Percentiles rank a stretch among this genome's conserved stretches.
Conservation (phyloP, 179 eudicot genomes). For the Silene noctiflora region DNA sequence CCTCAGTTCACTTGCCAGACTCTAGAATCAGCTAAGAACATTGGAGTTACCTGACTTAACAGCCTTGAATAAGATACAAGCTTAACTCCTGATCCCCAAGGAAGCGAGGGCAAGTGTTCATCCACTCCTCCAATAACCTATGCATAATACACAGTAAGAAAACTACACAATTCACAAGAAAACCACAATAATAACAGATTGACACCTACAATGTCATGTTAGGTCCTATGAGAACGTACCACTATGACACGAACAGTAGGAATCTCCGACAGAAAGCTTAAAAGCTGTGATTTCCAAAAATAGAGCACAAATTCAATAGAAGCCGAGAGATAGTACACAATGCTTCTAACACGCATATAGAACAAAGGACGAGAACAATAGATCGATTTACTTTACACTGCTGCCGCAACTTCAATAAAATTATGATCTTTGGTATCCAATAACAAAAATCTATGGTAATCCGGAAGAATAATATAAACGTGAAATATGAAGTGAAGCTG, state of each 20-base stretch:
- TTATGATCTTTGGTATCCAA: no score
- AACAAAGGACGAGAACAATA: no score
- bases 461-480: no score
- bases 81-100: slow-evolving; percentile 58
- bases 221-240: slow-evolving; percentile 46
- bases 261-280: slow-evolving; percentile 85
- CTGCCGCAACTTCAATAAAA: neutral
- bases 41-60: slow-evolving; percentile 57
- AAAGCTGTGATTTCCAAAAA: slow-evolving; percentile 30
- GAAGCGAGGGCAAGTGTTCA: slow-evolving; percentile 87
- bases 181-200: slow-evolving; percentile 1
- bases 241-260: slow-evolving; percentile 74
- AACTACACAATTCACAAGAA: neutral
- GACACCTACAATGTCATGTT: neutral
- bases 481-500: no score
- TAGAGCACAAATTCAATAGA: slow-evolving; percentile 8
- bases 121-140: slow-evolving; percentile 92
- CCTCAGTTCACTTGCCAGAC: neutral
- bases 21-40: neutral
- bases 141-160: slow-evolving; percentile 7
- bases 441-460: no score
- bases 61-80: slow-evolving; percentile 65
- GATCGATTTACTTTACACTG: no score
- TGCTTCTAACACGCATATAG: neutral
- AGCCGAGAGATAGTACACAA: neutral